A percentile compares a stretch with the other conserved stretches of the same genome.
Conservation (phyloP, 352 stramenopile species). For the Thraustochytrium striatum region DNA sequence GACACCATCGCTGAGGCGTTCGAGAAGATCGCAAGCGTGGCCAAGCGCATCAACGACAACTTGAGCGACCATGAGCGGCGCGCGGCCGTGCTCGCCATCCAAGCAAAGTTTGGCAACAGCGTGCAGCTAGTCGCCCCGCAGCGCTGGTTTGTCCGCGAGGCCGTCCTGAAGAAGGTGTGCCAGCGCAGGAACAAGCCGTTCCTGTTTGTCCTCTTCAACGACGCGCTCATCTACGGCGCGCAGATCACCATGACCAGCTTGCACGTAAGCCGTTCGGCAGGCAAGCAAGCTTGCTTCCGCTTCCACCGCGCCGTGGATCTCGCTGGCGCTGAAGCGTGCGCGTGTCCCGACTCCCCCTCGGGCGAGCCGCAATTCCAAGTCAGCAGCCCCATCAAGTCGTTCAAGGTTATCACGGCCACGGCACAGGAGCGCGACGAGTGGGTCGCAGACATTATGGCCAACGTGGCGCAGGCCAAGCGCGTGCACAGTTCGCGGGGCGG, state of each 20-base stretch:
- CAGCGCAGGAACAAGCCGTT: slow-evolving; percentile 43
- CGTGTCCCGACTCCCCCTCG: not conserved
- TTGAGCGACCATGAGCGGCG: slow-evolving; percentile 48
- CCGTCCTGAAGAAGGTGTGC: slow-evolving; percentile 49
- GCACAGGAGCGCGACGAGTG: slow-evolving; percentile 35
- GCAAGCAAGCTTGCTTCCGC: not conserved
- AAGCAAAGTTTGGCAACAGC: slow-evolving; percentile 51
- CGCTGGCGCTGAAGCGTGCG: not conserved
- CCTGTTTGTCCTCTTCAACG: slow-evolving; percentile 56
- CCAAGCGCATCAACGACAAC: slow-evolving; percentile 53
- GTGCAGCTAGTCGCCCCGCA: slow-evolving; percentile 50
- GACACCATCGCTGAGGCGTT: slow-evolving; percentile 46
- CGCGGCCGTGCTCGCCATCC: slow-evolving; percentile 29
- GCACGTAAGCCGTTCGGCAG: not conserved
- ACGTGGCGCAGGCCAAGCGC: slow-evolving; percentile 13
- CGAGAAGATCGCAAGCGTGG: slow-evolving; percentile 50
- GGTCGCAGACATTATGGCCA: not conserved
- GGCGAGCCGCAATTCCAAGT: slow-evolving; percentile 41
- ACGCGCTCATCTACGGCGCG: slow-evolving; percentile 53
- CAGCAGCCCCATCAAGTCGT: slow-evolving; percentile 18
- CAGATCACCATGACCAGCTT: slow-evolving; percentile 7
- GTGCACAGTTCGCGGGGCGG: not conserved
- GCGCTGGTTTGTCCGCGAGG: slow-evolving; percentile 51
- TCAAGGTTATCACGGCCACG: slow-evolving; percentile 14
- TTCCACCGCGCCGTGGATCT: slow-evolving; percentile 23